These are phyloP conservation scores for Kwoniella heveanensis DNA, from an alignment of 768 basidiomycete genomes.

Conservation along the genomic window DNA sequence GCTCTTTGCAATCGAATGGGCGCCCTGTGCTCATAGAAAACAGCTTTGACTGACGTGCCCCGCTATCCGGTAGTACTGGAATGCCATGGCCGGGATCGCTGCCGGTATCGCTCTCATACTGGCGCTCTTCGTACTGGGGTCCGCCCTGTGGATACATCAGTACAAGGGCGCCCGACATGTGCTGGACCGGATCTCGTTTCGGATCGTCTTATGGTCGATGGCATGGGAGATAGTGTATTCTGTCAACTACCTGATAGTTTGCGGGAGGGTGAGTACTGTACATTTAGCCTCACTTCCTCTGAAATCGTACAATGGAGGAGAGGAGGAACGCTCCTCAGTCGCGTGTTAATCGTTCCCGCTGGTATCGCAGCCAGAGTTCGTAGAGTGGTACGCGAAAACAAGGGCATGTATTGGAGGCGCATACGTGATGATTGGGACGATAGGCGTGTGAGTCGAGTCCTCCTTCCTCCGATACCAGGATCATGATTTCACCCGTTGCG, in stretches of 20 bases:
- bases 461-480: too few relatives aligned
- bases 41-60: too few relatives aligned
- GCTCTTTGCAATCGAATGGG: too few relatives aligned
- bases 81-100: neutral
- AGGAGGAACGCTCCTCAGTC: too few relatives aligned
- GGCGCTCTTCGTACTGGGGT: slow-evolving; percentile 6
- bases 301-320: too few relatives aligned
- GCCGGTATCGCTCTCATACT: slow-evolving; percentile 3
- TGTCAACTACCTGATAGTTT: slow-evolving; percentile 18
- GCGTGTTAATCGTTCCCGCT: too few relatives aligned
- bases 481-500: too few relatives aligned
- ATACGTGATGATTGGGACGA: slow-evolving; percentile 25
- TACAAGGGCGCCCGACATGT: slow-evolving; percentile 7
- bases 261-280: slow-evolving; percentile 21
- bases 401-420: slow-evolving; percentile 21
- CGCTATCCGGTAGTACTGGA: too few relatives aligned
- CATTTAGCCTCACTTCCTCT: too few relatives aligned
- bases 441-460: slow-evolving; percentile 23
- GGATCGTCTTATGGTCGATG: slow-evolving; percentile 33
- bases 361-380: slow-evolving; percentile 4
- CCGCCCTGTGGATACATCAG: slow-evolving; percentile 9
- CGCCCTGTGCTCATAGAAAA: too few relatives aligned
- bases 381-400: slow-evolving; percentile 1
- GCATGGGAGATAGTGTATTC: slow-evolving; percentile 30
- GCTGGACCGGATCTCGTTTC: slow-evolving; percentile 30